Evolutionary conservation across 1,284 basidiomycete species (phyloP).

Genomic region (Trichosporon coremiiforme): DNA sequence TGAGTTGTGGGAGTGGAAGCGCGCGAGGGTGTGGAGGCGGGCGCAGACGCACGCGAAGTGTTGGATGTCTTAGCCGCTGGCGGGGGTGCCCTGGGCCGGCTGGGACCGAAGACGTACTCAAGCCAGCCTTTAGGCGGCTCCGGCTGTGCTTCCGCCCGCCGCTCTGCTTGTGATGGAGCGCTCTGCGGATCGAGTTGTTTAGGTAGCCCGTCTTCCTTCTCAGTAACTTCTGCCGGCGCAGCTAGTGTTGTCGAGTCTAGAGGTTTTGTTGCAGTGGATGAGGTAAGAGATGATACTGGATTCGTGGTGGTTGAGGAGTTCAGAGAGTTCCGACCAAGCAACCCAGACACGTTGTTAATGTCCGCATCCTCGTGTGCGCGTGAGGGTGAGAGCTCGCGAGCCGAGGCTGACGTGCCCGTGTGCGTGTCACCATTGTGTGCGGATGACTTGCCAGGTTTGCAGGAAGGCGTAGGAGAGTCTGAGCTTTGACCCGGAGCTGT

Average conservation of each 20-base stretch:
- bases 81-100: background rate
- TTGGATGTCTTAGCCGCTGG: background rate
- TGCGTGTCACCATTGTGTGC: background rate
- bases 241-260: background rate
- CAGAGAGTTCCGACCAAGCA: conserved; percentile 4
- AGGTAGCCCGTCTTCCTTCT: background rate
- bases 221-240: background rate
- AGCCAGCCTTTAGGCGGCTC: conserved; percentile 10
- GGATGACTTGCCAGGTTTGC: background rate
- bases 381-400: background rate
- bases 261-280: conserved; percentile 4
- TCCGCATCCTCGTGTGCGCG: background rate
- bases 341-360: background rate
- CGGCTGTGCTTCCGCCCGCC: background rate
- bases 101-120: conserved; percentile 11
- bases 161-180: background rate
- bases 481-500: background rate
- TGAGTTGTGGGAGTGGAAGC: background rate
- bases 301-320: background rate
- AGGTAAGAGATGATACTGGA: conserved; percentile 3
- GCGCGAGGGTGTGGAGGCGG: background rate
- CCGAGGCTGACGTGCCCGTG: background rate
- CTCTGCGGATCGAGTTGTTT: background rate
- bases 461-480: conserved; percentile 6
- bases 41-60: conserved; percentile 11